Base-by-base conservation (phyloP, 805 yeast species). In the Kodamaea sagamina region DNA sequence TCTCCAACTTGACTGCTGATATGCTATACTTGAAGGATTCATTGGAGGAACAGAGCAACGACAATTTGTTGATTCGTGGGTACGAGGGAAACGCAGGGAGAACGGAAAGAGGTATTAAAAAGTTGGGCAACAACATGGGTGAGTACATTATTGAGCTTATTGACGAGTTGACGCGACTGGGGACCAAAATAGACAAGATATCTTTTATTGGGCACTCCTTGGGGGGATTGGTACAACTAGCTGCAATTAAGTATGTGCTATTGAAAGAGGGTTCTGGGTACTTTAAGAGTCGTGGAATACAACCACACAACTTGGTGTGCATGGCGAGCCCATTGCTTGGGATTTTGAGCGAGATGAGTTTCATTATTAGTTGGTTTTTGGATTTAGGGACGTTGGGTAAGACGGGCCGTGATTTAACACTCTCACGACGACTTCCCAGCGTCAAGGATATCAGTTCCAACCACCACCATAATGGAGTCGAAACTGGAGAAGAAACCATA, bases 241-340 rank as follows among this genome's bases (percentile, higher is more conserved):
- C 64, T 44, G 71, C 74, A 3, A 59, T 71, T 34, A 65, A 65
- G 45, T 62, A 63, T 43, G 58, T 71, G 5, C 49, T 71, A n/a
- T 42, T 51, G 25, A 51, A 52, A 10, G 53, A 65, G 24, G 72
- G 72, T 1, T 21, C 47, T 2, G 62, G 61, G 28, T 69, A 53
- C 47, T 71, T 71, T 41, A 44, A 47, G 11, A 46, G 43, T 8
- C 44, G 51, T n/a, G 43, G 47, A 4, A 65, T 71, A 8, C 36
- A 49, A 29, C 72, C 69, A 6, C 51, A 46, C 26, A 64, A 71
- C 39, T 57, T 71, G 22, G 57, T 71, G n/a, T 59, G 62, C 28
- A 50, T 71, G 63, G 75, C 77, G 11, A 57, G 67, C 32, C 77
- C 77, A 8, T 52, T 71, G 39, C 55, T 71, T 18, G 77, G 77